These are phyloP conservation scores for Boletus smithii DNA, from an alignment of 1,284 basidiomycete genomes.

Conservation along the genomic window DNA sequence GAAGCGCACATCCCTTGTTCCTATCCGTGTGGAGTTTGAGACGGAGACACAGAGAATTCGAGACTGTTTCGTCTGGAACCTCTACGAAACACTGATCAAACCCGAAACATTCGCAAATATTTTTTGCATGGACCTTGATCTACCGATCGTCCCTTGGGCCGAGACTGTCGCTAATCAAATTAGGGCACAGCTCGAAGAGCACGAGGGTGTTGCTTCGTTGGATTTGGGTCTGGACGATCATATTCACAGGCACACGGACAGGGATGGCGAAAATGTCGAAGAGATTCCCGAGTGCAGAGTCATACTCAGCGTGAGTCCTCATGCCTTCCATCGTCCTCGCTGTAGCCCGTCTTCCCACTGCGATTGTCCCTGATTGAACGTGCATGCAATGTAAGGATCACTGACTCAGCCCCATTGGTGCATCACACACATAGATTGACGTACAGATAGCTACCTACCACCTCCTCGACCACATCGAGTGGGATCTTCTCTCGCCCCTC, in stretches of 20 bases:
- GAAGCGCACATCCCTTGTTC: constrained; percentile 72
- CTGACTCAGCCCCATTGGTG: constrained; percentile 14
- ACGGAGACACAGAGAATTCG: constrained; percentile 89
- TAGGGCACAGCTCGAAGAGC: constrained; percentile 85
- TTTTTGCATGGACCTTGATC: constrained; percentile 86
- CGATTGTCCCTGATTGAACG: constrained; percentile 18
- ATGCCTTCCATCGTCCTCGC: neutral
- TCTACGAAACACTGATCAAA: constrained; percentile 76
- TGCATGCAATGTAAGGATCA: constrained; percentile 13
- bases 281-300: constrained; percentile 84
- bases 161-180: constrained; percentile 85
- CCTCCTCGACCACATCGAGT: constrained; percentile 93
- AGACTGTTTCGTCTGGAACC: constrained; percentile 97
- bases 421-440: constrained; percentile 67
- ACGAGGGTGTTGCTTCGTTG: constrained; percentile 76
- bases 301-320: constrained; percentile 74
- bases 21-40: constrained; percentile 93
- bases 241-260: constrained; percentile 36
- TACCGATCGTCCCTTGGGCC: constrained; percentile 65
- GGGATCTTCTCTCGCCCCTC: constrained; percentile 91
- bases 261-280: constrained; percentile 43
- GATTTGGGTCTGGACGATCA: constrained; percentile 66
- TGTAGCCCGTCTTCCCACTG: constrained; percentile 12
- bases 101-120: constrained; percentile 82
- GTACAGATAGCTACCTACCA: constrained; percentile 94